Conservation (phyloP, 1,284 basidiomycete species). For the Sanghuangporus sanghuang region DNA sequence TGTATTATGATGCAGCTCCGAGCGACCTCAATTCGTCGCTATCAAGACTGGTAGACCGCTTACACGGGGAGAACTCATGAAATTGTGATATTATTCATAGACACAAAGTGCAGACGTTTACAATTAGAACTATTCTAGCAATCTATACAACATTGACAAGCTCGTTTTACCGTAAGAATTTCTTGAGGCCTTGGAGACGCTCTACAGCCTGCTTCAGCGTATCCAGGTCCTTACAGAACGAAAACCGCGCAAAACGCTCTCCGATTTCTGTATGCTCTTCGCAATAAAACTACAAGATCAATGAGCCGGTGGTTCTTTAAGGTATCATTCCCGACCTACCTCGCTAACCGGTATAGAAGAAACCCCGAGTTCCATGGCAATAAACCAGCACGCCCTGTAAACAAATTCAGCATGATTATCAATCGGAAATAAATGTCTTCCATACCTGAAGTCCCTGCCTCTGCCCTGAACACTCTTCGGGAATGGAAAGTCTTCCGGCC, state of each 20-base stretch:
- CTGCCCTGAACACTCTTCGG: slow-evolving; percentile 73
- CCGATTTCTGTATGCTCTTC: slow-evolving; percentile 81
- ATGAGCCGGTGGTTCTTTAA: slow-evolving; percentile 3
- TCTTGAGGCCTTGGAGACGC: slow-evolving; percentile 67
- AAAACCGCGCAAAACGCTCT: slow-evolving; percentile 82
- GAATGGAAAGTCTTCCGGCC: slow-evolving; percentile 84
- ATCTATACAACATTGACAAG: neutral
- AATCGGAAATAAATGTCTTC: slow-evolving; percentile 22
- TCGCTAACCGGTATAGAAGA: slow-evolving; percentile 93
- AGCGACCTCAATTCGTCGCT: slow-evolving; percentile 46
- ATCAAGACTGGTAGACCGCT: slow-evolving; percentile 66
- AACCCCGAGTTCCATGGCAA: slow-evolving; percentile 83
- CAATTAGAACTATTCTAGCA: neutral
- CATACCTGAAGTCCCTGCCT: slow-evolving; percentile 82
- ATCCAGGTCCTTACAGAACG: slow-evolving; percentile 90
- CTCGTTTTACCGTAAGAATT: slow-evolving; percentile 46
- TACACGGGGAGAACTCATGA: slow-evolving; percentile 29
- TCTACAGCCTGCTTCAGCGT: slow-evolving; percentile 77
- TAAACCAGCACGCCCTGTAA: slow-evolving; percentile 82
- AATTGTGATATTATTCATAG: neutral
- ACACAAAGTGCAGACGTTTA: neutral
- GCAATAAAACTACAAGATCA: slow-evolving; percentile 72
- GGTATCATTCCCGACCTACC: slow-evolving; percentile 36
- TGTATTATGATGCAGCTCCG: slow-evolving; percentile 69
- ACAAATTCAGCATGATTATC: neutral